These are phyloP conservation scores for Edaphochlamys debaryana DNA, from an alignment of 139 green algal species.

Conservation along the genomic window DNA sequence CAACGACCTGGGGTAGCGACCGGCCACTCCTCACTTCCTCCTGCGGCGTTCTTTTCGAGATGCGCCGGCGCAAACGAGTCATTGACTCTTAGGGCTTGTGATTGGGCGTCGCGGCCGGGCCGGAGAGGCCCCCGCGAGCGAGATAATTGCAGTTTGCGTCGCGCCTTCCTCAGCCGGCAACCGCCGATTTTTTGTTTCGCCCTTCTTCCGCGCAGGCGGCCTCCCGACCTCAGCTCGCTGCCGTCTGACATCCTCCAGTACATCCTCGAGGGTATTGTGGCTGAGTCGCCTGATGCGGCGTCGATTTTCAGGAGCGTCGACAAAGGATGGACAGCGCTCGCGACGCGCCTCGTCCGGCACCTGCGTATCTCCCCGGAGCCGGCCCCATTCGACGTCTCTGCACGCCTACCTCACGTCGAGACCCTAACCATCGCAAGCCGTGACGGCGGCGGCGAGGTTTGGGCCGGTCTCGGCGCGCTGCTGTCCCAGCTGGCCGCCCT, in stretches of 20 bases:
- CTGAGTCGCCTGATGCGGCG: background rate
- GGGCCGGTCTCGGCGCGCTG: background rate
- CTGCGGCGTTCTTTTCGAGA: background rate
- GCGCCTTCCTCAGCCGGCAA: background rate
- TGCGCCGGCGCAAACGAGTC: background rate
- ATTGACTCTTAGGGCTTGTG: background rate
- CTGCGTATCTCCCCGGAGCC: background rate
- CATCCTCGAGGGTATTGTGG: background rate
- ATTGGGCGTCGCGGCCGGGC: background rate
- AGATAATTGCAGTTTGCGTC: background rate
- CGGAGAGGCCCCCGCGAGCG: background rate
- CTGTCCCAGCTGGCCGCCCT: slow-evolving; percentile 1
- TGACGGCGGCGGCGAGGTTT: background rate
- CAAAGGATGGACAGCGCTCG: background rate
- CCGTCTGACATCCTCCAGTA: slow-evolving; percentile 2
- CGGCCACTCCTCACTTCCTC: too few species aligned
- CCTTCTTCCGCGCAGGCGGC: background rate
- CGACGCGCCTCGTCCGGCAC: background rate
- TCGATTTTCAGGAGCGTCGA: slow-evolving; percentile 1
- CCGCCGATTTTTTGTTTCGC: background rate
- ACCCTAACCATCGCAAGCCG: background rate
- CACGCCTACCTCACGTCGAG: background rate
- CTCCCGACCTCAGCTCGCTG: background rate
- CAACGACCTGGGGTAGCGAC: too few species aligned
- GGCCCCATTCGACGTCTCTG: background rate